Base-by-base conservation (phyloP, 805 yeast genomes). In the Candida chilensis region DNA sequence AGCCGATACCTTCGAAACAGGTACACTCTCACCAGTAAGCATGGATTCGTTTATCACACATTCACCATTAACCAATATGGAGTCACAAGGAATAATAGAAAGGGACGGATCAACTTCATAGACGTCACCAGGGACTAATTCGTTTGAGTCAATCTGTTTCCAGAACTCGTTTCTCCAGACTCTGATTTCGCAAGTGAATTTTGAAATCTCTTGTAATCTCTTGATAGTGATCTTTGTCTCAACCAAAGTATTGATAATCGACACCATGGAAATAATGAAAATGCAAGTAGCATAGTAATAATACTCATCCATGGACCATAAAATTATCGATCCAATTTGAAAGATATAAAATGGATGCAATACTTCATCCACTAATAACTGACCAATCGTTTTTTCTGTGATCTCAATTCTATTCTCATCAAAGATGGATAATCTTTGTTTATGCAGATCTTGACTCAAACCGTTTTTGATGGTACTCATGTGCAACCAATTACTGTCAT, bases 1-100 rank as follows among this genome's bases (percentile, higher is more conserved):
- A 2, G 92, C 85, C 2, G 83, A 69, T 8, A 64, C 37, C 50
- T 92, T 92, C 0, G 96, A 74, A 3, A 92, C 95, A 0, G 99
- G 98, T 1, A 92, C 96, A 31, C 96, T 86, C 52, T 92, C 99
- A 24, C 99, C 99, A 0, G 99, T 92, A 14, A 92, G 66, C 95
- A 92, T 92, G 5, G 96, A 83, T 50, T 92, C 99, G 52, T 92
- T 92, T n/a, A 92, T 82, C 32, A 92, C 87, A 49, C 95, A 84
- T 48, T 88, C 97, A 30, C 99, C 98, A 20, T 87, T 74, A 13
- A 90, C 57, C 29, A 92, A 61, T 9, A 92, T 53, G 1, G 95
- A 81, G 53, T 92, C 99, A 48, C 96, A 87, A 0, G 99, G 98
- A 28, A 90, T 66, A 1, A 69, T 45, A 3, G 62, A 44, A 33